Conservation (phyloP, 495 filamentous ascomycete genomes). For the Lasiosphaeriaceae sp. region DNA sequence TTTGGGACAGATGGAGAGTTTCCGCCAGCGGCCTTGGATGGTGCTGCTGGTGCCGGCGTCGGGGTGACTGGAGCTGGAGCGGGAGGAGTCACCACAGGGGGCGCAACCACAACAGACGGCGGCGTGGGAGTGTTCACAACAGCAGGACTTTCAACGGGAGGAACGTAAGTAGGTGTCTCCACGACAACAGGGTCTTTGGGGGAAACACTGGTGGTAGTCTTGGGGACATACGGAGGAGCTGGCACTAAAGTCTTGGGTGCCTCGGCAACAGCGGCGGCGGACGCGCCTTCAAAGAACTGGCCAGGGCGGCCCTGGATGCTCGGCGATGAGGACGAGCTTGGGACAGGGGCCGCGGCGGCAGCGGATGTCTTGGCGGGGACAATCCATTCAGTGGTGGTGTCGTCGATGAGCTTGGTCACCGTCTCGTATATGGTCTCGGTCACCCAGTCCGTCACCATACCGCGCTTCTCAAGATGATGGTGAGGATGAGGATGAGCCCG, state of each 20-base stretch:
- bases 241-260: too few species aligned
- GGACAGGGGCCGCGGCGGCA: slow-evolving; percentile 1
- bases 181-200: not conserved
- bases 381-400: slow-evolving; percentile 37
- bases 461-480: slow-evolving; percentile 37
- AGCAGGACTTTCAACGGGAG: slow-evolving; percentile 10
- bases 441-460: slow-evolving; percentile 44
- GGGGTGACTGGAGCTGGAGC: slow-evolving; percentile 4
- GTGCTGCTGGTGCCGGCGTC: not conserved
- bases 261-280: slow-evolving; percentile 1
- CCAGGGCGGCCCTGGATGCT: slow-evolving; percentile 19
- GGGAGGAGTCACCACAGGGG: not conserved
- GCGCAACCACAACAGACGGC: not conserved
- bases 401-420: slow-evolving; percentile 44
- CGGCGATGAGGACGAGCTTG: slow-evolving; percentile 4
- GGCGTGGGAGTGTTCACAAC: slow-evolving; percentile 1
- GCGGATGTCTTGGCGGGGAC: slow-evolving; percentile 21
- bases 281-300: slow-evolving; percentile 38
- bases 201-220: slow-evolving; percentile 7
- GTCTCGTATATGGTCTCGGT: slow-evolving; percentile 45
- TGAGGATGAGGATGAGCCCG: slow-evolving; percentile 38
- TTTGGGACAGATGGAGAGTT: not conserved
- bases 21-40: not conserved
- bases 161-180: slow-evolving; percentile 11
- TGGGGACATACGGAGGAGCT: slow-evolving; percentile 14